A percentile compares a stretch with the other conserved stretches of the same genome.
Conservation (phyloP, 495 filamentous ascomycete species). For the Aspergillus saccharolyticus region DNA sequence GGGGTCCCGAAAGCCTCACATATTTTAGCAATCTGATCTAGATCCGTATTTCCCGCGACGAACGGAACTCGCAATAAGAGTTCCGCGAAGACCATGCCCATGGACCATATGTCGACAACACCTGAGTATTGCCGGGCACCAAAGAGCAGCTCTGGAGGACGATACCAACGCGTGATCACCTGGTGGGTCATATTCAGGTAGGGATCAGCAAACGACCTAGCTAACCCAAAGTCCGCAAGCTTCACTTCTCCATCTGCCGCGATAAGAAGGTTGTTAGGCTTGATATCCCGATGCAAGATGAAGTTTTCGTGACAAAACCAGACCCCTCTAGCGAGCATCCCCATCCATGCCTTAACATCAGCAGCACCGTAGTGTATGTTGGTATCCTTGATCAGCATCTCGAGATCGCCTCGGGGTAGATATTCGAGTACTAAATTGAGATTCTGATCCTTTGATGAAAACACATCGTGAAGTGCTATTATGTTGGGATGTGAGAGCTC, state of each 20-base stretch:
- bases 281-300: conserved; percentile 96
- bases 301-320: conserved; percentile 97
- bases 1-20: conserved; percentile 83
- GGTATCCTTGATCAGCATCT: conserved; percentile 83
- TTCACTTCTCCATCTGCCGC: conserved; percentile 89
- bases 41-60: conserved; percentile 73
- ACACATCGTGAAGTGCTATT: conserved; percentile 84
- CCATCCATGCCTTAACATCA: conserved; percentile 98
- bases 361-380: conserved; percentile 70
- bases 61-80: conserved; percentile 76
- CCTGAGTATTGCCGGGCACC: conserved; percentile 85
- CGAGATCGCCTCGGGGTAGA: conserved; percentile 83
- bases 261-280: conserved; percentile 96
- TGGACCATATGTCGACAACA: conserved; percentile 93
- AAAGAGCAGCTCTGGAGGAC: conserved; percentile 88
- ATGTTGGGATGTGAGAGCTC: conserved; percentile 96
- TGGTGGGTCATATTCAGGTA: conserved; percentile 84
- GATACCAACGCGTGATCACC: conserved; percentile 96
- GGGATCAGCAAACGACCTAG: conserved; percentile 82
- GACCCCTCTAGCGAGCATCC: conserved; percentile 86
- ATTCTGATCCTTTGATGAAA: conserved; percentile 88
- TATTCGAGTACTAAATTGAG: conserved; percentile 93
- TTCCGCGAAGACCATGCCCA: conserved; percentile 89
- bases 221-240: conserved; percentile 95
- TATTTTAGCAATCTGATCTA: conserved; percentile 74